A percentile compares a stretch with the other conserved stretches of the same genome.
These are phyloP conservation scores for Globisporangium spinosum DNA, from an alignment of 352 stramenopile species.

Conservation along the genomic window DNA sequence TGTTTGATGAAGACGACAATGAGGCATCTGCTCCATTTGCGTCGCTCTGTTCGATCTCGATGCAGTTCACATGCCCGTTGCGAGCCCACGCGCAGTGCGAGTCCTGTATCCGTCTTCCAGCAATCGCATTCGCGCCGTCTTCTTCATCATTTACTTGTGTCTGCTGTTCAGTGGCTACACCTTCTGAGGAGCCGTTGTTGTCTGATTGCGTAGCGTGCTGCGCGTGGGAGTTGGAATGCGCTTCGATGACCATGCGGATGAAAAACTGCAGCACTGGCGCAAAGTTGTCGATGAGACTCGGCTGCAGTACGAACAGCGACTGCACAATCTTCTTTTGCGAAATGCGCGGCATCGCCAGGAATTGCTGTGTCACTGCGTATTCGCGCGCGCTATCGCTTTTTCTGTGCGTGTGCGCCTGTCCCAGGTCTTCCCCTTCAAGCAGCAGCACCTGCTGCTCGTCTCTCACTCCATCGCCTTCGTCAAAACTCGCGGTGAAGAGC, in stretches of 20 bases:
- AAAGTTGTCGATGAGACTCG: slow-evolving; percentile 43
- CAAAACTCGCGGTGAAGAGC: slow-evolving; percentile 1
- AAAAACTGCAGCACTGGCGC: slow-evolving; percentile 60
- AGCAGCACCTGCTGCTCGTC: background rate
- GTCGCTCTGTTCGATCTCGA: slow-evolving; percentile 36
- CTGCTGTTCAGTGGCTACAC: slow-evolving; percentile 1
- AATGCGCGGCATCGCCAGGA: slow-evolving; percentile 30
- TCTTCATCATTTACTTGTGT: background rate
- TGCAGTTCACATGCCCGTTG: slow-evolving; percentile 34
- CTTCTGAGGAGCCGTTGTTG: background rate
- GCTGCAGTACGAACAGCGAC: slow-evolving; percentile 40
- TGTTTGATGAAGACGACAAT: background rate
- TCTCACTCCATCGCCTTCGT: background rate
- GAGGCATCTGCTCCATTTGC: background rate
- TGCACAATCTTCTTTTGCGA: slow-evolving; percentile 44
- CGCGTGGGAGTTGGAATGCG: slow-evolving; percentile 33
- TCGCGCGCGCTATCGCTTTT: slow-evolving; percentile 18
- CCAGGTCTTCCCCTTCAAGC: background rate
- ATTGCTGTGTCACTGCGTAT: slow-evolving; percentile 33
- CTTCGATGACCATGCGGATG: slow-evolving; percentile 53
- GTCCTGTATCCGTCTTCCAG: slow-evolving; percentile 9
- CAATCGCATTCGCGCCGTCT: slow-evolving; percentile 27
- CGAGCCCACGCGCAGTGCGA: slow-evolving; percentile 26
- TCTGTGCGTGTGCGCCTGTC: slow-evolving; percentile 3
- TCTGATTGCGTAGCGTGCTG: background rate